phyloP scores from a whole-genome alignment of 805 yeast species.

The Candida sphagnicola region DNA sequence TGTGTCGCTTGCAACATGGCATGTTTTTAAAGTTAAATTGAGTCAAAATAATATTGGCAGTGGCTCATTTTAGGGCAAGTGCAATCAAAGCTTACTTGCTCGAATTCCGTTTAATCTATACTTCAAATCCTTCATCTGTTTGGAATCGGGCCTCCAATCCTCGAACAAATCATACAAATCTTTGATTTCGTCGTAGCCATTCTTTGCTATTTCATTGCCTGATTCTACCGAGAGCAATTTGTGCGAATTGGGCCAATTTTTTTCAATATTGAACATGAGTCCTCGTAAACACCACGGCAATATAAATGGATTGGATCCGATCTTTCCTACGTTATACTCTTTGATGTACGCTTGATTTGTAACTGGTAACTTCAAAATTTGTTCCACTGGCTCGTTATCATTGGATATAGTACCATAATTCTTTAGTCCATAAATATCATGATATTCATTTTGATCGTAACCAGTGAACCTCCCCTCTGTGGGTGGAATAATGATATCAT shows the following conservation, averaged over 20 bases:
- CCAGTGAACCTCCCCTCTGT: conserved; percentile 2
- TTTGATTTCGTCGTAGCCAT: conserved; percentile 52
- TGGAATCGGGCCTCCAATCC: conserved; percentile 83
- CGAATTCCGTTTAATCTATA: conserved; percentile 61
- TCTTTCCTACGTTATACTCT: conserved; percentile 57
- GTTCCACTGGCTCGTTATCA: conserved; percentile 5
- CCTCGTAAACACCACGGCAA: conserved; percentile 94
- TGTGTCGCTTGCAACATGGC: too few relatives aligned
- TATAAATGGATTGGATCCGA: conserved; percentile 77
- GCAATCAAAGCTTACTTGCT: conserved; percentile 32
- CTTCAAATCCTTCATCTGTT: conserved; percentile 77
- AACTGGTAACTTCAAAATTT: conserved; percentile 20
- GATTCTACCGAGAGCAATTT: conserved; percentile 26
- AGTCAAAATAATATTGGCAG: too few relatives aligned
- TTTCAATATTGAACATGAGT: conserved; percentile 58
- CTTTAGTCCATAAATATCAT: conserved; percentile 3
- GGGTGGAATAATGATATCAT: conserved; percentile 46
- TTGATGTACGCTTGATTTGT: conserved; percentile 33
- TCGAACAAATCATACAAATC: conserved; percentile 69
- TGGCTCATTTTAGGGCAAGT: background rate
- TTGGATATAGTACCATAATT: conserved; percentile 1
- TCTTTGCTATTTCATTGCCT: conserved; percentile 26
- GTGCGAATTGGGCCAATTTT: conserved; percentile 44
- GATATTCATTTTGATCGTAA: background rate
- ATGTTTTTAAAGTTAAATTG: too few relatives aligned